These are phyloP conservation scores for Podospora comata DNA, from an alignment of 495 filamentous ascomycete genomes.

Conservation along the genomic window DNA sequence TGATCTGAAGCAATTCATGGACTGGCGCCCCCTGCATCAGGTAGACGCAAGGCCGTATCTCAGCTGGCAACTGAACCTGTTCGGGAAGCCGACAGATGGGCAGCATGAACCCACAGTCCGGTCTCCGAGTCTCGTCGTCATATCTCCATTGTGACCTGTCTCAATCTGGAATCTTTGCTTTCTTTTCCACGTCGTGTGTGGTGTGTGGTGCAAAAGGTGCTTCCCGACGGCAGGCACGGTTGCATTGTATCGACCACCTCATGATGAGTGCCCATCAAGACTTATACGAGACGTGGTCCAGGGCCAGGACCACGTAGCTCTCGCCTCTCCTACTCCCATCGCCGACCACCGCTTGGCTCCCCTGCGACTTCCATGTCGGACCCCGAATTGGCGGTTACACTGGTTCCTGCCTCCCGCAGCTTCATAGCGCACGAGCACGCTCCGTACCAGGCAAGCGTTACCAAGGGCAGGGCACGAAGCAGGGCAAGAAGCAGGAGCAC, in stretches of 20 bases:
- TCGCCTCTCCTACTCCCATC: background rate
- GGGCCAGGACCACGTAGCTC: background rate
- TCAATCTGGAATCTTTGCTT: slow-evolving; percentile 9
- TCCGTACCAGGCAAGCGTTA: slow-evolving; percentile 1
- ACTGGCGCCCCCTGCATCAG: slow-evolving; percentile 2
- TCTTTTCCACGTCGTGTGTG: background rate
- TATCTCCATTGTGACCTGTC: slow-evolving; percentile 8
- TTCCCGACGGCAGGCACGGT: slow-evolving; percentile 7
- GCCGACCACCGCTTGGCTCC: slow-evolving; percentile 12
- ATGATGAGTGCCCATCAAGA: background rate
- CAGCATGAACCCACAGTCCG: slow-evolving; percentile 1
- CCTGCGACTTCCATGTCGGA: slow-evolving; percentile 21
- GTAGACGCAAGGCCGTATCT: background rate
- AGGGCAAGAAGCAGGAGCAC: background rate
- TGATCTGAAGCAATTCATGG: background rate
- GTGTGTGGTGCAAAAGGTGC: slow-evolving; percentile 8
- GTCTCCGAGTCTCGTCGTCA: background rate
- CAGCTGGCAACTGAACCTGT: slow-evolving; percentile 3
- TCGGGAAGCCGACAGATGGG: background rate
- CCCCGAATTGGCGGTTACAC: slow-evolving; percentile 30
- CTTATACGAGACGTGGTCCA: slow-evolving; percentile 15
- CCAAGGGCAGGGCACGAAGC: background rate
- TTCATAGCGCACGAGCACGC: background rate
- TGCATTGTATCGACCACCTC: too few relatives aligned
- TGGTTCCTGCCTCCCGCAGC: slow-evolving; percentile 17